These are phyloP conservation scores for Hypocrella siamensis DNA, from an alignment of 2,329 filamentous ascomycete genomes.

Conservation along the genomic window DNA sequence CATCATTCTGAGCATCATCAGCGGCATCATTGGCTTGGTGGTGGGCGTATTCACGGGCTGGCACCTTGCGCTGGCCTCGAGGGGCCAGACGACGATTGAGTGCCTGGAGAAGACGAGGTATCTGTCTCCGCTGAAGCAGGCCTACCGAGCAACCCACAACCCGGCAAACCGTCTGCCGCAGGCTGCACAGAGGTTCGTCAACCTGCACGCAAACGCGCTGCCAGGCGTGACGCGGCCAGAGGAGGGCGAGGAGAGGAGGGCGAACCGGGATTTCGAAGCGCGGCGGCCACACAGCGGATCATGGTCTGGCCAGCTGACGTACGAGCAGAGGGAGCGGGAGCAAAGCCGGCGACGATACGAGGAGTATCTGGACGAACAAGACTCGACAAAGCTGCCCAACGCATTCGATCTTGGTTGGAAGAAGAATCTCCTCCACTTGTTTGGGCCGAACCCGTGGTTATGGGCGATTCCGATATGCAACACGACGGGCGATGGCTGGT, in stretches of 20 bases:
- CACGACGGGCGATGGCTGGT: conserved; percentile 85
- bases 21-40: conserved; percentile 83
- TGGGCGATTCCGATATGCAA: conserved; percentile 75
- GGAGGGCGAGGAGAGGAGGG: conserved; percentile 53
- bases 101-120: conserved; percentile 93
- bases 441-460: conserved; percentile 55
- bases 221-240: conserved; percentile 69
- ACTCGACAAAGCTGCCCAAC: conserved; percentile 75
- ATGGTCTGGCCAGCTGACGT: too few species aligned
- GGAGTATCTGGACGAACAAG: conserved; percentile 77
- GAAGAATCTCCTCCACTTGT: conserved; percentile 65
- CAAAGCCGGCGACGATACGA: conserved; percentile 41
- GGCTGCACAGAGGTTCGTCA: conserved; percentile 56
- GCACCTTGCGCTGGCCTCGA: conserved; percentile 70
- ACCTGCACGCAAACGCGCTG: conserved; percentile 68
- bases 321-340: conserved; percentile 37
- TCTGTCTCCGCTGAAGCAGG: conserved; percentile 58
- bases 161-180: conserved; percentile 32
- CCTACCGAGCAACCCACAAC: conserved; percentile 47
- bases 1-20: conserved; percentile 71
- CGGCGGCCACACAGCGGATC: conserved; percentile 16
- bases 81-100: conserved; percentile 87
- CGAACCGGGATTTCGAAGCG: conserved; percentile 5
- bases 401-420: conserved; percentile 84
- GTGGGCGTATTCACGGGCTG: conserved; percentile 79